Evolutionary conservation across 1,284 basidiomycete genomes (phyloP).

Genomic region (Pyrrhoderma lamaoense): DNA sequence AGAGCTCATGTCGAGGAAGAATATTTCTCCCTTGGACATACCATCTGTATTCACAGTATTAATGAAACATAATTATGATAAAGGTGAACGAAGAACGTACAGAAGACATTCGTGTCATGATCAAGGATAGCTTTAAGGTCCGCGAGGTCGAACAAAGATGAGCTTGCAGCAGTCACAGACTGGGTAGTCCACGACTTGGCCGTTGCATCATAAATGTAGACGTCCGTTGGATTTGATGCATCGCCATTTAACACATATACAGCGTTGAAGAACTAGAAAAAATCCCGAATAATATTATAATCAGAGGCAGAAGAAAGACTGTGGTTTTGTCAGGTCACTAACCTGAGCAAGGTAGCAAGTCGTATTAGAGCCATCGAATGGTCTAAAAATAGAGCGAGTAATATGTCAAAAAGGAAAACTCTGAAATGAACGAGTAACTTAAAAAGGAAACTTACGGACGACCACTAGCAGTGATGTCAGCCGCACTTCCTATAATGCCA

Average conservation of each 20-base stretch:
- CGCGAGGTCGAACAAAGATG: constrained; percentile 42
- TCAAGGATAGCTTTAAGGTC: constrained; percentile 67
- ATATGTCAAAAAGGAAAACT: background rate
- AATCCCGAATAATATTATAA: background rate
- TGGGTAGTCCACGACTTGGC: constrained; percentile 64
- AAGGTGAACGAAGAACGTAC: constrained; percentile 33
- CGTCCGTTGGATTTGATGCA: constrained; percentile 48
- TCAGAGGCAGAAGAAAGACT: background rate
- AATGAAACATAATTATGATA: constrained; percentile 18
- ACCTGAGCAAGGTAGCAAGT: constrained; percentile 70
- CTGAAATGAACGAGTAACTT: constrained; percentile 5
- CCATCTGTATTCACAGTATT: constrained; percentile 40
- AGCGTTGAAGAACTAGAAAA: constrained; percentile 56
- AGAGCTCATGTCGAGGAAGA: constrained; percentile 57
- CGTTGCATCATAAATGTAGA: constrained; percentile 64
- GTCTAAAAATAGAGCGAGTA: constrained; percentile 32
- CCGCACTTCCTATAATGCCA: constrained; percentile 26
- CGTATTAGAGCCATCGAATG: constrained; percentile 58
- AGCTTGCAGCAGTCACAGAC: constrained; percentile 35
- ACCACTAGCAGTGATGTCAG: constrained; percentile 58
- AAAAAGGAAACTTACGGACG: constrained; percentile 51
- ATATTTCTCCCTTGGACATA: constrained; percentile 52
- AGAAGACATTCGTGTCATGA: constrained; percentile 85
- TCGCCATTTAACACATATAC: constrained; percentile 78
- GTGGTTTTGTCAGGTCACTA: constrained; percentile 11